phyloP scores from a whole-genome alignment of 139 green algal species.

The Penium margaritaceum region DNA sequence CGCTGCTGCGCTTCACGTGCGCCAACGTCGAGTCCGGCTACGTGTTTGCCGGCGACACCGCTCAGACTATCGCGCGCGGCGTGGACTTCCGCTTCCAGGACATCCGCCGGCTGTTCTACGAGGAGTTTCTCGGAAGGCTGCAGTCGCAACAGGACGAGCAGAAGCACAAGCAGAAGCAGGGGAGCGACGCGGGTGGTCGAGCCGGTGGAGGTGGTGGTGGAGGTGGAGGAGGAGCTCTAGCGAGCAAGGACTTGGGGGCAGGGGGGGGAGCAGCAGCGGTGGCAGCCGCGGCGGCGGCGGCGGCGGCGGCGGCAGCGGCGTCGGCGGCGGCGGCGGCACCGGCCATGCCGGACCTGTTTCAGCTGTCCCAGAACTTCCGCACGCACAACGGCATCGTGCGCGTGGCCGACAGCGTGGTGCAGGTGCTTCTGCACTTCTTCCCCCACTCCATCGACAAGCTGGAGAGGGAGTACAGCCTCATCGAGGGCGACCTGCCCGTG shows the following conservation, averaged over 20 bases:
- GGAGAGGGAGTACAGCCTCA: slow-evolving; percentile 57
- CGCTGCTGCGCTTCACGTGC: slow-evolving; percentile 59
- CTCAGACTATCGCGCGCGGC: slow-evolving; percentile 70
- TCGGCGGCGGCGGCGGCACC: not conserved
- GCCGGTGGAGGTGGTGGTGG: not conserved
- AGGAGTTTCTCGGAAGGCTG: slow-evolving; percentile 19
- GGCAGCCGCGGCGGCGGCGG: not conserved
- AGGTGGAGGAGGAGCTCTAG: not conserved
- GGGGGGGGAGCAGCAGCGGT: not conserved
- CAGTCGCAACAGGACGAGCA: no score
- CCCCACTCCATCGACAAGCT: slow-evolving; percentile 58
- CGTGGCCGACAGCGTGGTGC: slow-evolving; percentile 57
- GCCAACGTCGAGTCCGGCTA: slow-evolving; percentile 61
- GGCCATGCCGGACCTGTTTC: slow-evolving; percentile 18
- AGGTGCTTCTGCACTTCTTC: slow-evolving; percentile 60
- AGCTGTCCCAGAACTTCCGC: slow-evolving; percentile 54
- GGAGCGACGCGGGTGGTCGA: not conserved
- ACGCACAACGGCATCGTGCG: slow-evolving; percentile 64
- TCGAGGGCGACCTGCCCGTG: slow-evolving; percentile 47
- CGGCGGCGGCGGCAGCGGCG: not conserved
- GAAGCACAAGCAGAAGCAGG: not conserved
- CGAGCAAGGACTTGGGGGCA: not conserved
- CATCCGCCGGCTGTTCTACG: slow-evolving; percentile 22
- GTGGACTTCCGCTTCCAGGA: slow-evolving; percentile 65
- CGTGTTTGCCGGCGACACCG: slow-evolving; percentile 68